Conservation (phyloP, 768 basidiomycete species). For the Lactarius vividus region DNA sequence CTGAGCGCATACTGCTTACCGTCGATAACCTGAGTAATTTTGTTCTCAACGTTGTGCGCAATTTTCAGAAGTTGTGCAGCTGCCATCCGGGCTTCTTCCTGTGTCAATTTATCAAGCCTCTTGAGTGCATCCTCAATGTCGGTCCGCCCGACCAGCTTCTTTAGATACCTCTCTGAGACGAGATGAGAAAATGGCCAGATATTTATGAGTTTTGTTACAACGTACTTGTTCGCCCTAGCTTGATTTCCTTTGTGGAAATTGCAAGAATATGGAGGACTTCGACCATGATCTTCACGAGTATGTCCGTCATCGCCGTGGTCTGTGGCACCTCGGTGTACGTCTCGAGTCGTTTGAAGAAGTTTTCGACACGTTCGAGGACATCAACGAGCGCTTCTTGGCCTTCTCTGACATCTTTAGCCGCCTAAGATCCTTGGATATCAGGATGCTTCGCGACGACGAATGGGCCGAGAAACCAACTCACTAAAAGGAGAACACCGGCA, state of each 20-base stretch:
- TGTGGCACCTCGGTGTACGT: background rate
- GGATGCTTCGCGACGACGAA: too few species aligned
- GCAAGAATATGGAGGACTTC: slow-evolving; percentile 5
- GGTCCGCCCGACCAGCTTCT: background rate
- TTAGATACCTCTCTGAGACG: background rate
- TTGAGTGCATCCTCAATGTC: slow-evolving; percentile 1
- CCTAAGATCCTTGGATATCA: background rate
- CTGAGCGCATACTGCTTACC: too few species aligned
- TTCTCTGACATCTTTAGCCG: background rate
- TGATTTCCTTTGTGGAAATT: slow-evolving; percentile 1
- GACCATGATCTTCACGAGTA: slow-evolving; percentile 3
- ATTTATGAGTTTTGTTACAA: too few species aligned
- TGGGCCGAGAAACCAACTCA: background rate
- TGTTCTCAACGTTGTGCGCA: too few species aligned
- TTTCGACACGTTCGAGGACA: background rate
- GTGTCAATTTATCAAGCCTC: background rate
- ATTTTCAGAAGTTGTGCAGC: background rate
- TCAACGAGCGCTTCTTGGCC: background rate
- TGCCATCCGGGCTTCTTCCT: background rate
- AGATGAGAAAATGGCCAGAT: too few species aligned
- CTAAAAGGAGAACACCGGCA: slow-evolving; percentile 6
- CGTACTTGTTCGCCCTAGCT: background rate
- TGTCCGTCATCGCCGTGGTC: background rate
- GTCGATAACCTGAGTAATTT: too few species aligned
- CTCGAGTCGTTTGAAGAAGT: background rate